Base-by-base conservation (phyloP, 306 rosid genomes). In the Medicago lupulina region DNA sequence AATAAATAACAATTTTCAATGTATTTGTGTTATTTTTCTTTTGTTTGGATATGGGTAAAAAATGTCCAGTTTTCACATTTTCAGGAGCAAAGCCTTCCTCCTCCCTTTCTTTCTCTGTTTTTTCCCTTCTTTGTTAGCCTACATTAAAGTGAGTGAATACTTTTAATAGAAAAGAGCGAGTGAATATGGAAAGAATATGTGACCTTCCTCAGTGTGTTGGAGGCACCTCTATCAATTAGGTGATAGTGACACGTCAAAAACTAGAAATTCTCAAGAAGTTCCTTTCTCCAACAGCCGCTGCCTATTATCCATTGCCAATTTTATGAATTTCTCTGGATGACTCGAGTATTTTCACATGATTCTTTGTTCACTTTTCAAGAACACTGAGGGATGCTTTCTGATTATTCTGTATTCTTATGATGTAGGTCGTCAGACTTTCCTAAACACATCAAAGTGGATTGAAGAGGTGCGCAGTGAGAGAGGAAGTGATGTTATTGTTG, bases 391-490 rank as follows among this genome's bases (percentile, higher is more conserved):
- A 39, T 65, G 41, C 61, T 77, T 67, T 57, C 62, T 82, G 65
- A 87, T 71, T 50, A 54, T 74, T 63, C 74, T 21, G 41, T 72
- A 39, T 68, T 76, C 23, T 60, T 62, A 11, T 80, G 67, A 55
- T 77, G 31, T 67, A 92, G 98, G 96, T 57, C 84, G 95, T 63
- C 92, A 89, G 61, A 85, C 98, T 68, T 92, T 92, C 82, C 81
- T 92, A 77, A 92, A 90, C 73, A 92, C 94, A 75, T 51, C 83
- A 62, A 92, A 86, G 85, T 92, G 98, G 96, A 90, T 92, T 67
- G 98, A 92, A 85, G 94, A 92, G 87, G 98, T 92, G 76, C 91
- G 94, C 31, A 88, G 94, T 65, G 98, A 92, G 85, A 77, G 94
- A 78, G 98, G 96, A 55, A 86, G 88, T 7, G 98, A 92, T 85